Conservation (phyloP, 495 filamentous ascomycete species). For the Aspergillus haitiensis region DNA sequence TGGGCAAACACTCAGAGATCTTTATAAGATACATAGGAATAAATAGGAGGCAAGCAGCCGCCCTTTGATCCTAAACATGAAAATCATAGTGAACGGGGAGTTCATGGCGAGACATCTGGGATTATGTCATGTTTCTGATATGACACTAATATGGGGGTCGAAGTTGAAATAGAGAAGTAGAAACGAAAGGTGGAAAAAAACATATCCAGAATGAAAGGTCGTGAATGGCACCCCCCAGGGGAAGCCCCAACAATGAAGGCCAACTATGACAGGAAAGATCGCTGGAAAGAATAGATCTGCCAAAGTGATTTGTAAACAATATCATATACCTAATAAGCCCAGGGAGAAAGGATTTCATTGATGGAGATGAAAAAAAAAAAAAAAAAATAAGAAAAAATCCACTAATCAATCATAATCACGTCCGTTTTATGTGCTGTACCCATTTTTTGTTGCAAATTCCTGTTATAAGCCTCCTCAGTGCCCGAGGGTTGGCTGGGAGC, state of each 20-base stretch:
- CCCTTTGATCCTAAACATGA: background rate
- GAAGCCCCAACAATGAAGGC: too few relatives aligned
- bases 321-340: background rate
- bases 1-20: background rate
- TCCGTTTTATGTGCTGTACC: conserved; percentile 24
- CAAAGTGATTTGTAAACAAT: background rate
- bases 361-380: background rate
- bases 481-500: background rate
- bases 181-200: too few relatives aligned
- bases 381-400: background rate
- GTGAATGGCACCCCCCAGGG: background rate
- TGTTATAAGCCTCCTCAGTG: conserved; percentile 3
- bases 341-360: background rate
- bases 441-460: conserved; percentile 17
- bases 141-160: too few relatives aligned
- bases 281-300: background rate
- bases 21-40: background rate
- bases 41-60: background rate
- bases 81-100: background rate
- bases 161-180: too few relatives aligned
- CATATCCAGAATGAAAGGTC: background rate
- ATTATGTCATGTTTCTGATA: too few relatives aligned
- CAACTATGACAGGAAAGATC: conserved; percentile 8
- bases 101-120: too few relatives aligned
- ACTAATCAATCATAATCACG: conserved; percentile 46